phyloP scores from a whole-genome alignment of 2,329 filamentous ascomycete species.

The Plectosphaerella cucumerina region DNA sequence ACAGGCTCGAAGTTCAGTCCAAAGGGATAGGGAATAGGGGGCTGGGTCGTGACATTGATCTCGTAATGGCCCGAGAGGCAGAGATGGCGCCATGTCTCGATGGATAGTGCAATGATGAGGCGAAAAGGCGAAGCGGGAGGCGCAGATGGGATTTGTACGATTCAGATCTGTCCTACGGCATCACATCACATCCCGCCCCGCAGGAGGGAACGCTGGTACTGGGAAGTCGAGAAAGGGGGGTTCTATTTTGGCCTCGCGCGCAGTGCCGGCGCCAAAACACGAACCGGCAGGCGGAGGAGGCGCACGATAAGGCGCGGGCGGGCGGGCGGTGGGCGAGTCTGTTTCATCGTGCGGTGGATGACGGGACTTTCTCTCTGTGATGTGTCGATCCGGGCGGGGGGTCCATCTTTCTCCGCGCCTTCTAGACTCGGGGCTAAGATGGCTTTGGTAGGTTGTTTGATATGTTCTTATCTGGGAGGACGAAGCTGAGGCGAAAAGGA shows the following conservation, averaged over 20 bases:
- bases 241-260: background rate
- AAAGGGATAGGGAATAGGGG: no score
- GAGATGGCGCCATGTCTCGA: constrained; percentile 3
- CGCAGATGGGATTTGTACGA: background rate
- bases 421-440: background rate
- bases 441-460: background rate
- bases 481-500: no score
- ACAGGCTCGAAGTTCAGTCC: background rate
- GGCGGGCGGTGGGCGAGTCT: background rate
- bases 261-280: no score
- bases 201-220: background rate
- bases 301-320: background rate
- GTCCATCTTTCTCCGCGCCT: no score
- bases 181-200: background rate
- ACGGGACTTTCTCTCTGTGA: no score
- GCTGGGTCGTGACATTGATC: no score
- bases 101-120: background rate
- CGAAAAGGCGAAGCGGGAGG: background rate
- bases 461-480: background rate
- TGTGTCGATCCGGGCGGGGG: no score
- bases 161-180: background rate
- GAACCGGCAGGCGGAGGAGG: no score
- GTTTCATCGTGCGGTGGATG: background rate
- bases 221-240: background rate
- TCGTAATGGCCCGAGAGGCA: background rate